Evolutionary conservation across 2,329 filamentous ascomycete species (phyloP).

Genomic region (Botrytis fragariae): DNA sequence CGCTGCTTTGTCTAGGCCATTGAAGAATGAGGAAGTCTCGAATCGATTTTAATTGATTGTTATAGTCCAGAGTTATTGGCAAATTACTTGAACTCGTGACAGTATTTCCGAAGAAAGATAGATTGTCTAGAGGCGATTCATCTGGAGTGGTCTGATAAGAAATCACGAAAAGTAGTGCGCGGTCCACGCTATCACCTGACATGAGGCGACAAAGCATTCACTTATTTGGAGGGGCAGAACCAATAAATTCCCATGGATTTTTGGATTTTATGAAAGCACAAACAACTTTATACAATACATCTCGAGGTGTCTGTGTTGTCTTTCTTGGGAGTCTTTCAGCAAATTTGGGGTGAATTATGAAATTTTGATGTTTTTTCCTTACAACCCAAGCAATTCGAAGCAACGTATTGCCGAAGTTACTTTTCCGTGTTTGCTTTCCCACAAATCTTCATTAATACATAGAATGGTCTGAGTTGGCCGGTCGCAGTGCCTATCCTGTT

Average conservation of each 20-base stretch:
- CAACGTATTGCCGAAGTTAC: neutral
- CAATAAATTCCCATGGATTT: neutral
- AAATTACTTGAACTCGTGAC: neutral
- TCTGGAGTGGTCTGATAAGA: neutral
- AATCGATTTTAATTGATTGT: neutral
- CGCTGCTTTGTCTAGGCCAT: neutral
- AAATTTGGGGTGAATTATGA: neutral
- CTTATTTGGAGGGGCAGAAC: neutral
- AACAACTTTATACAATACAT: neutral
- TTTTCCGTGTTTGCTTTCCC: neutral
- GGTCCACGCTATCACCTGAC: constrained; percentile 10
- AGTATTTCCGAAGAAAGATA: neutral
- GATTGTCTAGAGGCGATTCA: neutral
- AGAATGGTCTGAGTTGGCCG: neutral
- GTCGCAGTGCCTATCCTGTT: neutral
- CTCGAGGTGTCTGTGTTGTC: neutral
- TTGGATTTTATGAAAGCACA: neutral
- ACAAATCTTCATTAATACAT: neutral
- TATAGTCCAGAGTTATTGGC: neutral
- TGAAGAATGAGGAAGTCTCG: neutral
- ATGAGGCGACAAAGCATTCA: neutral
- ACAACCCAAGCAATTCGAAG: neutral
- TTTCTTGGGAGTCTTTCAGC: neutral
- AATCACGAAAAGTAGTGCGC: neutral
- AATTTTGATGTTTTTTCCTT: neutral